Base-by-base conservation (phyloP, 1,284 basidiomycete species). In the Macrocystidia cucumis region DNA sequence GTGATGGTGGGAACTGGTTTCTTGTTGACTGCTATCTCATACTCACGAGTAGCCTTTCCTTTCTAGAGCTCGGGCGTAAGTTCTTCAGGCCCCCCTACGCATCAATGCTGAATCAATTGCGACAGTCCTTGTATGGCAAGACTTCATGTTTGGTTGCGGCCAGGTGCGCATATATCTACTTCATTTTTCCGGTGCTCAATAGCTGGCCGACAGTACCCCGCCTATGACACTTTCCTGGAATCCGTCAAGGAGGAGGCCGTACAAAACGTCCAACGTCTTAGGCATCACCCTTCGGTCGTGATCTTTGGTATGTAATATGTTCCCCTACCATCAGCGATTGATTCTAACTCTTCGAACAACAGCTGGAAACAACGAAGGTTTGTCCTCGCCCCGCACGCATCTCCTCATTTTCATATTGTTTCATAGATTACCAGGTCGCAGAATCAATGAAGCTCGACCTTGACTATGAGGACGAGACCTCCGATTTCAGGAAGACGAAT, bases 311-410 rank as follows among this genome's bases (percentile, higher is more conserved):
- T 39, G 75, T 56, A 7, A 16, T 28, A 23, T n/a, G n/a, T 26
- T 12, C 18, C 12, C 9, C 30, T 16, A 20, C 38, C 7, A 17
- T 16, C 20, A 25, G 35, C 19, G 22, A 26, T 20, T 39, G 8
- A 35, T 25, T 18, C 27, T 21, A 12, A 34, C 33, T 16, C 18
- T 2, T 2, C 14, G 26, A 14, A 23, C 23, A 20, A 16, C 19
- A 79, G 88, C 89, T 22, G 90, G 91, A 29, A 93, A 93, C 57
- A 93, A 92, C 52, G 91, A 93, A 65, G 74, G 77, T 82, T 28
- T 19, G 50, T 20, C 26, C 13, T 33, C 8, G n/a, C 26, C 35
- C 6, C 17, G 23, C 7, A 25, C n/a, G 9, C 11, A 28, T 35
- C 32, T 11, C 21, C 23, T 24, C 32, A 13, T 26, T 34, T 23